phyloP scores from a whole-genome alignment of 257 asterid genomes.

The Voacanga thouarsii region DNA sequence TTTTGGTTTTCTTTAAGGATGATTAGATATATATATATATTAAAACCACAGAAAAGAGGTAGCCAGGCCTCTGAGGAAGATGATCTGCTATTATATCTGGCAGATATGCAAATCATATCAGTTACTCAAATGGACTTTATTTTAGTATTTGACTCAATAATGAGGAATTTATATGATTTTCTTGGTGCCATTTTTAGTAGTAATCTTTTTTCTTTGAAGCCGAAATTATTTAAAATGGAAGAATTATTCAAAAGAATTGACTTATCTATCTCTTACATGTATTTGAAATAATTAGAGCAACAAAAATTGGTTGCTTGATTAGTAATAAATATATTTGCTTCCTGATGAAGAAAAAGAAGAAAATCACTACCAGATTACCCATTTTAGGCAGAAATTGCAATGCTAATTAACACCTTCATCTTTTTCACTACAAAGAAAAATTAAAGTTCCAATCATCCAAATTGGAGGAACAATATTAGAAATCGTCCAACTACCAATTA shows the following conservation, averaged over 20 bases:
- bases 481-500: background rate
- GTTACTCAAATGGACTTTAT: background rate
- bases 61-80: background rate
- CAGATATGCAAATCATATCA: slow-evolving; percentile 9
- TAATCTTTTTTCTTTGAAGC: too few relatives aligned
- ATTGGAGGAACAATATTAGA: too few relatives aligned
- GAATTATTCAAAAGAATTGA: too few relatives aligned
- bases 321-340: too few relatives aligned
- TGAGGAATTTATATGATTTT: background rate
- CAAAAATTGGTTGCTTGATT: background rate
- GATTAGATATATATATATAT: too few relatives aligned
- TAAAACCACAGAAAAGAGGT: background rate
- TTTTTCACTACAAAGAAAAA: background rate
- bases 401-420: too few relatives aligned
- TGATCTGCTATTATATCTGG: background rate
- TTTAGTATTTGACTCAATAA: slow-evolving; percentile 5
- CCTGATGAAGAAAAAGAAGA: background rate
- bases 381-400: too few relatives aligned
- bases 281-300: background rate
- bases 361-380: too few relatives aligned
- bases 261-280: too few relatives aligned
- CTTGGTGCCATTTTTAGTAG: too few relatives aligned
- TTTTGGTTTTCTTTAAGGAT: slow-evolving; percentile 17
- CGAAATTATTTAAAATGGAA: too few relatives aligned
- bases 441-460: too few relatives aligned